A percentile compares a stretch with the other conserved stretches of the same genome.
Conservation (phyloP, 2,329 filamentous ascomycete species). For the Cladosporium colombiae region DNA sequence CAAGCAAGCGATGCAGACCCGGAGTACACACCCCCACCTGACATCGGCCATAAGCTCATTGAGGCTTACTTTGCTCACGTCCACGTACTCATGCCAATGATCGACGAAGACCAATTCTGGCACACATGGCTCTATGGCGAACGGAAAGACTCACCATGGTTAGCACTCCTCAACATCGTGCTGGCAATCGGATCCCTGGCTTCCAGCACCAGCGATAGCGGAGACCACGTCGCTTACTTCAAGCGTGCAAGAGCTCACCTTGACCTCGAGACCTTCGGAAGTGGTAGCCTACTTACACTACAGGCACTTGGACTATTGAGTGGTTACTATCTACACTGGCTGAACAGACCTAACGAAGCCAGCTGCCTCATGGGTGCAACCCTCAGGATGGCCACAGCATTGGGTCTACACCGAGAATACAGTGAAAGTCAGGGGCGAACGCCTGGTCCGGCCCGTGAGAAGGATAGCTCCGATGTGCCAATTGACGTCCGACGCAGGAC, state of each 20-base stretch:
- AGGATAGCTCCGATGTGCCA: conserved; percentile 51
- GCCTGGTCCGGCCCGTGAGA: conserved; percentile 31
- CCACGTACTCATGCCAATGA: conserved; percentile 38
- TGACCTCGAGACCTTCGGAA: conserved; percentile 34
- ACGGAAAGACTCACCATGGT: conserved; percentile 35
- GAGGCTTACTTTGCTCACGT: conserved; percentile 37
- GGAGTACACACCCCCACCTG: conserved; percentile 30
- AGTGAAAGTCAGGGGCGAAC: conserved; percentile 42
- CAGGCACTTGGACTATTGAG: conserved; percentile 35
- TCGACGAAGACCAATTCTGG: conserved; percentile 38
- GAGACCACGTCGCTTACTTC: conserved; percentile 35
- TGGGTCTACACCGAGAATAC: conserved; percentile 37
- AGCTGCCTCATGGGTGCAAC: conserved; percentile 38
- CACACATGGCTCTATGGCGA: conserved; percentile 35
- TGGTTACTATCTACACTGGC: conserved; percentile 38
- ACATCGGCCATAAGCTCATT: conserved; percentile 33
- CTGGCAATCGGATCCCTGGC: conserved; percentile 35
- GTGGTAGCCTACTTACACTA: conserved; percentile 34
- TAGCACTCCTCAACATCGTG: conserved; percentile 37
- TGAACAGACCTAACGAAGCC: conserved; percentile 38
- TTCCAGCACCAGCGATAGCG: conserved; percentile 30
- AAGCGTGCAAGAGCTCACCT: conserved; percentile 35
- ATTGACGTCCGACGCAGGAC: conserved; percentile 66
- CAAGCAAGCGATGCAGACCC: conserved; percentile 26
- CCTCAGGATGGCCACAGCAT: conserved; percentile 35